Base-by-base conservation (phyloP, 306 rosid genomes). In the Fragaria vesca region DNA sequence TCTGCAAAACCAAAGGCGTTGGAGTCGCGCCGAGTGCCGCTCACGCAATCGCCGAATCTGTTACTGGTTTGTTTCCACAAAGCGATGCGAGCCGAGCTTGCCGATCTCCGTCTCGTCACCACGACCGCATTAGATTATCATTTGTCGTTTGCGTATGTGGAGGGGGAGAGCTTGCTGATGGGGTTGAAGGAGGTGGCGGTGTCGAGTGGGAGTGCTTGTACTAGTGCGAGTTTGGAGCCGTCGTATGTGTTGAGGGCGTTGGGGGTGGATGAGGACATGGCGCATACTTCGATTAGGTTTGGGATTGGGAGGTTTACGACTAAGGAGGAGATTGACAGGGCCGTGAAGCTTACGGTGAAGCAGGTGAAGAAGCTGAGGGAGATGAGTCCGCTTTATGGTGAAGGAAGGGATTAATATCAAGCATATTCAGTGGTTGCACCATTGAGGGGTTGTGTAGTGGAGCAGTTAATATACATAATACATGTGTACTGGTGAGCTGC, bases 231-330 rank as follows among this genome's bases (percentile, higher is more conserved):
- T 24, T 24, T 24, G 26, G 26, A 24, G 26, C 26, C 26, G 26
- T 24, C 26, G 26, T 24, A 24, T 24, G 26, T 92, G 57, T 82
- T 92, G 91, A 89, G 97, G 76, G 98, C 98, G 0, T 76, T 95
- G 83, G 98, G 98, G 43, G 98, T 95, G 82, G 97, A 95, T 24
- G 98, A 95, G 82, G 97, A 92, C 71, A 92, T 92, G 98, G 98
- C 97, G 28, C 98, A 95, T 36, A 95, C 98, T 57, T 95, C 98
- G 3, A 95, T 95, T 75, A 84, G 97, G 88, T 95, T 95, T 63
- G 97, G 98, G 46, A 92, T 92, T 84, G 98, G 98, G 69, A 87
- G 97, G 89, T 95, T 95, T 85, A 95, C 97, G 4, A 92, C 95
- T 0, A 96, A 92, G 88, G 97, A 80, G 51, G 98, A 95, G 85